Base-by-base conservation (phyloP, 202 grass and related monocot species). In the Saccharum hybrid region DNA sequence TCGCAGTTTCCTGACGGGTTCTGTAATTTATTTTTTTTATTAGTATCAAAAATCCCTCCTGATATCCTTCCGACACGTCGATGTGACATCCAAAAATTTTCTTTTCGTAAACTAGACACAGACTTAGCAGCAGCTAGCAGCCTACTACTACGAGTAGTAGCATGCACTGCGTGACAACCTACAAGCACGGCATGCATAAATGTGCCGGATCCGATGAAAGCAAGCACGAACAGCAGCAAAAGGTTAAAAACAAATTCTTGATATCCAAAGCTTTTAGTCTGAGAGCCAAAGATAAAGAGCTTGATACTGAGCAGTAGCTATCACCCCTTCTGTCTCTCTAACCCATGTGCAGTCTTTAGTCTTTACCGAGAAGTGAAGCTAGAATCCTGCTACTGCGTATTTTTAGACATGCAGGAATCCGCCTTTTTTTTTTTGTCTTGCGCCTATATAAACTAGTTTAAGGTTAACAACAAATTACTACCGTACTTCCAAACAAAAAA, bases 171-270 rank as follows among this genome's bases (percentile, higher is more conserved):
- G 7, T 68, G 38, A 31, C 19, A 40, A 18, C 71, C 30, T 43
- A 66, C 13, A 76, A 78, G 42, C 36, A 65, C 4, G 22, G 18
- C 18, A 71, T 70, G n/a, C 30, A 81, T 84, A 12, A 81, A 74
- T 15, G 63, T 63, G 81, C 86, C 33, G 34, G 81, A 81, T 84
- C 81, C 81, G 13, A 84, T 63, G 42, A 76, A 88, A 85, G 71
- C 60, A 66, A 68, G 36, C 63, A 16, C 39, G 74, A 31, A 22
- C 59, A 72, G 51, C 39, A 48, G 56, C 26, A 61, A 83, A 77
- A 74, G 52, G 30, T 10, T 28, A 0, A 28, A 7, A 38, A 22
- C 66, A 81, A 69, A 66, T 38, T 34, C 34, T 66, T 66, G 57
- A 4, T 33, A 87, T 45, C 33, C 63, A 33, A 11, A 76, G 46